Evolutionary conservation across 148 eudicot genomes (phyloP).

Genomic region (Chenopodium suecicum): DNA sequence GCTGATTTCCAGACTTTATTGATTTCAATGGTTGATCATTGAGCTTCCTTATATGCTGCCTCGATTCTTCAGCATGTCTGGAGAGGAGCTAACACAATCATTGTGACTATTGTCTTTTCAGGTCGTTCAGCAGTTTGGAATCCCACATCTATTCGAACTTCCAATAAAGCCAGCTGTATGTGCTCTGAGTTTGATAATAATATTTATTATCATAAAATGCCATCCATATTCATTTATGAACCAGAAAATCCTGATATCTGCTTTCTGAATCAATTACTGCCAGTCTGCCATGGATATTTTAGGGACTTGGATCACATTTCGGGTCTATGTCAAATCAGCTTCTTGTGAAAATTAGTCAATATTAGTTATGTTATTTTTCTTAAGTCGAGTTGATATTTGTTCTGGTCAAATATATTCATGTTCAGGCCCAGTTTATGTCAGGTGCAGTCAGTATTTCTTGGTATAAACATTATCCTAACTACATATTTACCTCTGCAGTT

Average conservation of each 20-base stretch:
- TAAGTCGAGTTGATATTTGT: too few species aligned
- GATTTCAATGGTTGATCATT: conserved; percentile 33
- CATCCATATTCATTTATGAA: not conserved
- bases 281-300: not conserved
- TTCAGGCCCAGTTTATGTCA: not conserved
- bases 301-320: not conserved
- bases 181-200: not conserved
- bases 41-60: conserved; percentile 20
- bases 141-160: conserved; percentile 91
- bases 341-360: too few species aligned
- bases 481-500: conserved; percentile 43
- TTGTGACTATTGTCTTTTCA: conserved; percentile 32
- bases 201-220: not conserved
- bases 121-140: conserved; percentile 98
- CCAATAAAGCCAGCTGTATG: conserved; percentile 93
- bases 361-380: too few species aligned
- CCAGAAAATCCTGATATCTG: not conserved
- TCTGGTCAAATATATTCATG: not conserved
- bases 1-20: conserved; percentile 27
- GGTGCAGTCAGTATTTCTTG: not conserved
- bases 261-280: too few species aligned
- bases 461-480: not conserved
- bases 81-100: conserved; percentile 14
- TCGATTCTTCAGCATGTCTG: not conserved
- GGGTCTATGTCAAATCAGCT: too few species aligned